These are phyloP conservation scores for Alternaria consortialis DNA, from an alignment of 2,329 filamentous ascomycete genomes.

Conservation along the genomic window DNA sequence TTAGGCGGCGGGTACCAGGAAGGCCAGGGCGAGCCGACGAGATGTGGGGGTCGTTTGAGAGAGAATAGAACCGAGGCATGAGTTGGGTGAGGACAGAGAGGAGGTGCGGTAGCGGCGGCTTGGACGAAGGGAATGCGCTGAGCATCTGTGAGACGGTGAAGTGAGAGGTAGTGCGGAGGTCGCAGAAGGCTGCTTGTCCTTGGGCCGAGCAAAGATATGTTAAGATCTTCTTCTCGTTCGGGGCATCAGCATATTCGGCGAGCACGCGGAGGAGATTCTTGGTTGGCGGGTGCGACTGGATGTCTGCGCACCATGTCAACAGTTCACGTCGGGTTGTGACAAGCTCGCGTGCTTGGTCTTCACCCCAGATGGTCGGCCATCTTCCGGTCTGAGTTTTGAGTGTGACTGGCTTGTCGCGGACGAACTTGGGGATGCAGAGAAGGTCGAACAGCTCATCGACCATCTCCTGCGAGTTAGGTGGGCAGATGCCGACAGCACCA, in stretches of 20 bases:
- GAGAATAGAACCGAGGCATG: slow-evolving; percentile 98
- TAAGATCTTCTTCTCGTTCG: slow-evolving; percentile 88
- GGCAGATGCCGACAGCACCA: slow-evolving; percentile 91
- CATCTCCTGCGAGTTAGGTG: slow-evolving; percentile 78
- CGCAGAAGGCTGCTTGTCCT: slow-evolving; percentile 91
- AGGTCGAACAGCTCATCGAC: slow-evolving; percentile 87
- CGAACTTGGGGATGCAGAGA: slow-evolving; percentile 79
- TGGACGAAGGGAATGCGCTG: slow-evolving; percentile 88
- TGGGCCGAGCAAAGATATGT: slow-evolving; percentile 86
- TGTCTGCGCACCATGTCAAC: slow-evolving; percentile 94
- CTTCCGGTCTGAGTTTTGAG: slow-evolving; percentile 81
- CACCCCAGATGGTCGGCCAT: slow-evolving; percentile 98
- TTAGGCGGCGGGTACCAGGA: slow-evolving; percentile 74
- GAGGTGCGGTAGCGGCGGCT: slow-evolving; percentile 84
- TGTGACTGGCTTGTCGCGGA: slow-evolving; percentile 83
- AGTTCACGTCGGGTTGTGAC: slow-evolving; percentile 89
- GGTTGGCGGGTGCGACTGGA: slow-evolving; percentile 90
- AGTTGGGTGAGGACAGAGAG: slow-evolving; percentile 83
- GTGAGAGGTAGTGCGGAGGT: slow-evolving; percentile 85
- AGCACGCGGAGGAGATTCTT: slow-evolving; percentile 86
- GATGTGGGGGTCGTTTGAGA: slow-evolving; percentile 93
- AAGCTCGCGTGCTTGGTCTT: slow-evolving; percentile 84
- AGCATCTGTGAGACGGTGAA: slow-evolving; percentile 87
- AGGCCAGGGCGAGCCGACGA: slow-evolving; percentile 73
- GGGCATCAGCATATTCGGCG: slow-evolving; percentile 81